A percentile compares a stretch with the other conserved stretches of the same genome.
These are phyloP conservation scores for Boletus speciosus DNA, from an alignment of 768 basidiomycete genomes.

Conservation along the genomic window DNA sequence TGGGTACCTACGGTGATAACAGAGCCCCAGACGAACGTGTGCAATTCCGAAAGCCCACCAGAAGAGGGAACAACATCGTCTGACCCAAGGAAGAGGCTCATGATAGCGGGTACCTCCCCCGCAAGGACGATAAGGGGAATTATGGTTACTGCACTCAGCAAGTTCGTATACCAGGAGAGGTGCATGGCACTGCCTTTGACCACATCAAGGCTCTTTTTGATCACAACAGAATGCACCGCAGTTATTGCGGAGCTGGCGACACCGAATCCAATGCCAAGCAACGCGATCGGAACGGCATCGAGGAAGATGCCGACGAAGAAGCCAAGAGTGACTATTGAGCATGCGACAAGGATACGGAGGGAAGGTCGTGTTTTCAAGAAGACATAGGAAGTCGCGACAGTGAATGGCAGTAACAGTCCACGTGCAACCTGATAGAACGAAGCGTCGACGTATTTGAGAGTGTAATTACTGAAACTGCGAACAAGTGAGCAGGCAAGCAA, in stretches of 20 bases:
- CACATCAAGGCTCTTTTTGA: slow-evolving; percentile 78
- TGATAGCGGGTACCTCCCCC: slow-evolving; percentile 69
- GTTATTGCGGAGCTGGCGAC: slow-evolving; percentile 83
- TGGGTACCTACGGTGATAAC: slow-evolving; percentile 59
- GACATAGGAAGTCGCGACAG: slow-evolving; percentile 81
- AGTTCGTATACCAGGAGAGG: slow-evolving; percentile 90
- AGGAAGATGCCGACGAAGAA: slow-evolving; percentile 89
- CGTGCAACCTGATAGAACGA: slow-evolving; percentile 96
- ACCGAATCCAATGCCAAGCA: slow-evolving; percentile 74
- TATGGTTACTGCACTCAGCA: slow-evolving; percentile 70
- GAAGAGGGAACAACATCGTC: slow-evolving; percentile 36
- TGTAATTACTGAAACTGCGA: slow-evolving; percentile 83
- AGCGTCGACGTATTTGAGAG: slow-evolving; percentile 90
- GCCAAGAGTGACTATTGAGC: slow-evolving; percentile 81
- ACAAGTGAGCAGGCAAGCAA: not conserved
- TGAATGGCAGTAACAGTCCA: slow-evolving; percentile 90
- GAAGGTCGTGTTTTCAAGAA: slow-evolving; percentile 77
- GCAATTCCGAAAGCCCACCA: slow-evolving; percentile 44
- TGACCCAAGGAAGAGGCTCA: slow-evolving; percentile 53
- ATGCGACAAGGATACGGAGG: slow-evolving; percentile 66
- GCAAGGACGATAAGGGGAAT: slow-evolving; percentile 68
- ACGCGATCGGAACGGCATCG: slow-evolving; percentile 57
- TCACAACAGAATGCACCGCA: slow-evolving; percentile 88
- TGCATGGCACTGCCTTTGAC: slow-evolving; percentile 83
- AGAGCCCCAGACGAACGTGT: slow-evolving; percentile 77